Percentiles rank a stretch among this genome's conserved stretches.
phyloP scores from a whole-genome alignment of 1,284 basidiomycete genomes.

The Pterula multifida region DNA sequence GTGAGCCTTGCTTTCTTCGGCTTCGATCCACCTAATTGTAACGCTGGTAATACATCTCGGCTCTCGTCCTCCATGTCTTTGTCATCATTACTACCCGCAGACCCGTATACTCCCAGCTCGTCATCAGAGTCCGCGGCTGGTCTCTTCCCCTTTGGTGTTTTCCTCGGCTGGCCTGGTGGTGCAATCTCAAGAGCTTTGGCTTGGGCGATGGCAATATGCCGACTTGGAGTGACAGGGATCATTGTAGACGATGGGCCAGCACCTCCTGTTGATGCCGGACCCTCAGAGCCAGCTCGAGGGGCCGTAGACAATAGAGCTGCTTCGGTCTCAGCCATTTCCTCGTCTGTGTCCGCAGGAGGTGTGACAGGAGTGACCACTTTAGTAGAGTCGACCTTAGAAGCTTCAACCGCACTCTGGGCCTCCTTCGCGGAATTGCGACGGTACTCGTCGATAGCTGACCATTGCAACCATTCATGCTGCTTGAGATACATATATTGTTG shows the following conservation, averaged over 20 bases:
- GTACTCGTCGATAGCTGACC: slow-evolving; percentile 77
- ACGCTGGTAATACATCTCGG: slow-evolving; percentile 50
- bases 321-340: slow-evolving; percentile 26
- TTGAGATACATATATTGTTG: slow-evolving; percentile 96
- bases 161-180: slow-evolving; percentile 75
- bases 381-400: slow-evolving; percentile 1
- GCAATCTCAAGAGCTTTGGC: slow-evolving; percentile 56
- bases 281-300: slow-evolving; percentile 8
- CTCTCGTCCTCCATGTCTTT: slow-evolving; percentile 37
- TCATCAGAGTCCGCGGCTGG: slow-evolving; percentile 37
- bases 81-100: slow-evolving; percentile 28
- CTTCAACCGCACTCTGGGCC: slow-evolving; percentile 22
- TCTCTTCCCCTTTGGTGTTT: slow-evolving; percentile 70
- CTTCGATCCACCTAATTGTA: slow-evolving; percentile 36
- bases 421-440: slow-evolving; percentile 34
- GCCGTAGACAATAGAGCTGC: slow-evolving; percentile 34
- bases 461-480: slow-evolving; percentile 88
- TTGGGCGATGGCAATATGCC: slow-evolving; percentile 54
- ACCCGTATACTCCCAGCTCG: not conserved
- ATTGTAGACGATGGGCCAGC: slow-evolving; percentile 16
- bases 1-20: slow-evolving; percentile 22
- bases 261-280: not conserved
- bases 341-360: slow-evolving; percentile 61
- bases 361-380: slow-evolving; percentile 64
- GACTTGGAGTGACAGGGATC: slow-evolving; percentile 64